Conservation (phyloP, 2,329 filamentous ascomycete species). For the Nemania serpens region DNA sequence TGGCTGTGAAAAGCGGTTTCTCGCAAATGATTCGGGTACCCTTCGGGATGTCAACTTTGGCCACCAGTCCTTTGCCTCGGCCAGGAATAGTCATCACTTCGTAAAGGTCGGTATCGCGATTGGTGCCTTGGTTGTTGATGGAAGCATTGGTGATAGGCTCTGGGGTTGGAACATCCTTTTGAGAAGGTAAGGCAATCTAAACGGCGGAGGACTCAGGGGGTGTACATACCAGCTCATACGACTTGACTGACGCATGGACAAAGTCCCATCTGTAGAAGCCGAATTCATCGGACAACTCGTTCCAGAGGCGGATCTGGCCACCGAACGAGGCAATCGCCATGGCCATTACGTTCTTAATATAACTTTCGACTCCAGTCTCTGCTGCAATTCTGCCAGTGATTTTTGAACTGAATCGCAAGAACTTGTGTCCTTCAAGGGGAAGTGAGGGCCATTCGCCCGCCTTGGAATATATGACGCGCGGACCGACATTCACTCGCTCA, state of each 20-base stretch:
- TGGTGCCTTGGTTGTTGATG: background rate
- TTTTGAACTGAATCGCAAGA: constrained; percentile 7
- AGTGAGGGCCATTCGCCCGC: background rate
- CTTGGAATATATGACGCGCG: no score
- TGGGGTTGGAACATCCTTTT: background rate
- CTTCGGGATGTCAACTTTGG: constrained; percentile 42
- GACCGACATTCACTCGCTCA: no score
- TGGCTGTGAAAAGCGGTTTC: constrained; percentile 43
- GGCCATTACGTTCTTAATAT: background rate
- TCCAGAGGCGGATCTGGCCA: background rate
- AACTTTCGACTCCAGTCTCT: background rate
- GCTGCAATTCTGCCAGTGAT: background rate
- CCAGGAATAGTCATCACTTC: constrained; percentile 33
- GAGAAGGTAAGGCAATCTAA: no score
- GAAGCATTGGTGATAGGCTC: background rate
- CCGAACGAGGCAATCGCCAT: background rate
- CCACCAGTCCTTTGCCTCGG: constrained; percentile 49
- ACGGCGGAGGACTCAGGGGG: no score
- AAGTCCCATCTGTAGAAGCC: constrained; percentile 2
- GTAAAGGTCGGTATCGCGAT: constrained; percentile 29
- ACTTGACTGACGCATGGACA: background rate
- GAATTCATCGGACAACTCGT: background rate
- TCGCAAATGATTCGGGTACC: constrained; percentile 49
- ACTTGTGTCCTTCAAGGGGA: constrained; percentile 5
- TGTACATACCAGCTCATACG: background rate